These are phyloP conservation scores for Chaetothyriales sp. DNA, from an alignment of 2,329 filamentous ascomycete species.

Conservation along the genomic window DNA sequence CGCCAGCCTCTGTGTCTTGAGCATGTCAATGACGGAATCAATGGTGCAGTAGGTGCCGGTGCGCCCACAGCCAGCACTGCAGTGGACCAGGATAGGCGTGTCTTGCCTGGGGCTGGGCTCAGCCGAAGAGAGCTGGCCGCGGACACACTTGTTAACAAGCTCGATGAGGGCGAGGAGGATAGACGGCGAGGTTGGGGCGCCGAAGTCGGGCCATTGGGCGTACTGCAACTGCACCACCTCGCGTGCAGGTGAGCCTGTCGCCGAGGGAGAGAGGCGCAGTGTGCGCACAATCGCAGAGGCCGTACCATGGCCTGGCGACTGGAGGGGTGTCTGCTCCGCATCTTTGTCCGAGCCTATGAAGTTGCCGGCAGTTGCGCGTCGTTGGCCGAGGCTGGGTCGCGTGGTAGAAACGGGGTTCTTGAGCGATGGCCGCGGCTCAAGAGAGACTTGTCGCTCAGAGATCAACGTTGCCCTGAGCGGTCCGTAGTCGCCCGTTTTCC, in stretches of 20 bases:
- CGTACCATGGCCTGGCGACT: conserved; percentile 32
- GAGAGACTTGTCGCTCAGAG: conserved; percentile 66
- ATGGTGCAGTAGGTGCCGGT: conserved; percentile 96
- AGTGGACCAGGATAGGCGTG: conserved; percentile 79
- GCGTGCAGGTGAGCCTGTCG: conserved; percentile 63
- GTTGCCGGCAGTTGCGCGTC: conserved; percentile 23
- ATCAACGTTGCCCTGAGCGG: conserved; percentile 58
- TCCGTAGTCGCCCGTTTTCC: conserved; percentile 67
- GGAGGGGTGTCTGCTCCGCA: conserved; percentile 17
- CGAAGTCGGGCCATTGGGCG: conserved; percentile 93
- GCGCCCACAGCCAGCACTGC: conserved; percentile 85
- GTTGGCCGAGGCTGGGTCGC: conserved; percentile 23
- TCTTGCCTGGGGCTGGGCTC: conserved; percentile 41
- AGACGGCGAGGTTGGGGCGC: conserved; percentile 72
- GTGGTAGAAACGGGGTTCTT: conserved; percentile 32
- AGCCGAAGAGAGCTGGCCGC: conserved; percentile 29
- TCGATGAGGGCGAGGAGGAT: conserved; percentile 84
- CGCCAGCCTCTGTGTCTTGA: conserved; percentile 60
- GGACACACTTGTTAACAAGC: conserved; percentile 56
- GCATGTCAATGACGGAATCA: conserved; percentile 88
- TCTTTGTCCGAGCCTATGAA: conserved; percentile 3
- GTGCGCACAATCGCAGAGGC: conserved; percentile 74
- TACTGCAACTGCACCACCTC: conserved; percentile 94
- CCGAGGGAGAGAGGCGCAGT: conserved; percentile 63
- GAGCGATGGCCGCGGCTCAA: conserved; percentile 37